Percentiles rank a stretch among this genome's conserved stretches.
phyloP scores from a whole-genome alignment of 192 early-diverging fungal species.

The Funneliformis geosporum region DNA sequence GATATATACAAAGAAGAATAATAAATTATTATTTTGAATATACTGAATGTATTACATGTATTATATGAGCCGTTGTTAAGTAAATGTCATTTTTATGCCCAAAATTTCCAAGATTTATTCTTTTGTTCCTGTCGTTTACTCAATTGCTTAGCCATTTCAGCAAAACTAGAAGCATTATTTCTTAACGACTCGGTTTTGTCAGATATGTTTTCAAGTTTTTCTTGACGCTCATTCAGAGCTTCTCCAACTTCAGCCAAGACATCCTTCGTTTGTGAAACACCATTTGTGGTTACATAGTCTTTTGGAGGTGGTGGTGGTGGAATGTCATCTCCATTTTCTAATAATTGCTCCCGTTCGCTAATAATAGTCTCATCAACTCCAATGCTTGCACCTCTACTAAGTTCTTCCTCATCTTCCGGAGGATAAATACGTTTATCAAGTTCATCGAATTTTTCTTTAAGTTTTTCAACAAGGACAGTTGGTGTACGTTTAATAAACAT shows the following conservation, averaged over 20 bases:
- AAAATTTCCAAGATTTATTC: background rate
- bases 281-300: background rate
- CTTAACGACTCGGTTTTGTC: slow-evolving; percentile 60
- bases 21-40: no score
- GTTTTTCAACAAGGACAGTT: background rate
- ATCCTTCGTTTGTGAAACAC: background rate
- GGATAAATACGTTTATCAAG: slow-evolving; percentile 6
- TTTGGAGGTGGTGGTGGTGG: background rate
- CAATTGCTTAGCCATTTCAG: slow-evolving; percentile 56
- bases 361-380: background rate
- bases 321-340: background rate
- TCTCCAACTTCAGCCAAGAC: slow-evolving; percentile 36
- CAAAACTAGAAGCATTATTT: slow-evolving; percentile 55
- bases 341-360: slow-evolving; percentile 1
- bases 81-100: no score
- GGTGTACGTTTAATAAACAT: slow-evolving; percentile 1
- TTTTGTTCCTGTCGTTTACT: slow-evolving; percentile 44
- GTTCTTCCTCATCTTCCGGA: background rate
- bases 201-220: slow-evolving; percentile 57
- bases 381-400: background rate
- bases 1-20: no score
- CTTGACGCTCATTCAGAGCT: slow-evolving; percentile 67
- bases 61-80: no score
- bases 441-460: slow-evolving; percentile 11
- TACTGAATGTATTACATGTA: no score